Conservation (phyloP, 2,329 filamentous ascomycete genomes). For the Xylaria sp. region DNA sequence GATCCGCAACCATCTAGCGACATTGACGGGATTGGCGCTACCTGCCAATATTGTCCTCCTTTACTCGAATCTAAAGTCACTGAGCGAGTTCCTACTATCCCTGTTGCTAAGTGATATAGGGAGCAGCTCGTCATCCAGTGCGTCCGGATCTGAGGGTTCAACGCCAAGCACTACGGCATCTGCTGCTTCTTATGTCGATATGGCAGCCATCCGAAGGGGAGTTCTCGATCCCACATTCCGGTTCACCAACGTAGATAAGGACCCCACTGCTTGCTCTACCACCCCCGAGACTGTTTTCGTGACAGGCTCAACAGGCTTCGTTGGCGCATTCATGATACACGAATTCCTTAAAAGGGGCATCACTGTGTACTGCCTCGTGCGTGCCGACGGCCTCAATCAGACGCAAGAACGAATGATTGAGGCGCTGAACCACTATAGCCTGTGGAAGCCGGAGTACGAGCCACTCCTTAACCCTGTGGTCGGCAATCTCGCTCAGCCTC, state of each 20-base stretch:
- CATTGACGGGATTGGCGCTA: conserved; percentile 33
- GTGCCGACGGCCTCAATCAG: conserved; percentile 25
- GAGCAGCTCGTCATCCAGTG: conserved; percentile 20
- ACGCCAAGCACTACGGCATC: conserved; percentile 24
- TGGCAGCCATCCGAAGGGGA: conserved; percentile 32
- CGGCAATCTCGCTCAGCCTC: conserved; percentile 36
- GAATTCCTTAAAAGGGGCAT: conserved; percentile 35
- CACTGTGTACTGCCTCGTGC: conserved; percentile 34
- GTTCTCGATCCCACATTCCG: conserved; percentile 34
- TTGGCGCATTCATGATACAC: conserved; percentile 37
- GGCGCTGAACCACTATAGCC: conserved; percentile 31
- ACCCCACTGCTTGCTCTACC: conserved; percentile 1
- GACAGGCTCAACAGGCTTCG: conserved; percentile 40
- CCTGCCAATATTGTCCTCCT: conserved; percentile 33
- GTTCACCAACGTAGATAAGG: conserved; percentile 30
- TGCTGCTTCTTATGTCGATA: conserved; percentile 24
- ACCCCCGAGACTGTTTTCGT: conserved; percentile 33
- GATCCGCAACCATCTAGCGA: conserved; percentile 36
- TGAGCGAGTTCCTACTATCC: conserved; percentile 30
- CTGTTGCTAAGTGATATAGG: conserved; percentile 25
- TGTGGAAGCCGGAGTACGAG: conserved; percentile 33
- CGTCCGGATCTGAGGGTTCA: conserved; percentile 15
- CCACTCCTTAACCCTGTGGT: conserved; percentile 30
- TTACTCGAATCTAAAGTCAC: conserved; percentile 31
- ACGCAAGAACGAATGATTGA: conserved; percentile 29